phyloP scores from a whole-genome alignment of 208 protist species.

The Borovskyia barvae region DNA sequence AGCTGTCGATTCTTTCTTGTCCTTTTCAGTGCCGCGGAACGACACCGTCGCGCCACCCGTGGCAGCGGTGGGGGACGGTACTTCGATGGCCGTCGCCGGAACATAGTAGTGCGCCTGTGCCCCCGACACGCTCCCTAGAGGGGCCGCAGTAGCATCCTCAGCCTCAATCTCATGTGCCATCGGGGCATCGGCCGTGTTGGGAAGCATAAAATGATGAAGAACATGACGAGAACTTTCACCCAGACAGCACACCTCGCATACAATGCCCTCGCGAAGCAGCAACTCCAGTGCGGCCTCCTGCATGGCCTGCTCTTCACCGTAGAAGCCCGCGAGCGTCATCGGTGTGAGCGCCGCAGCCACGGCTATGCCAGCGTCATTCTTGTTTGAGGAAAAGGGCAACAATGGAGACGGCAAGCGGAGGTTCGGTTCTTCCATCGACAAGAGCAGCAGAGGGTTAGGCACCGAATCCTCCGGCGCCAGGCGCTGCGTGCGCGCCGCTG shows the following conservation, averaged over 20 bases:
- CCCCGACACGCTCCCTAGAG: neutral
- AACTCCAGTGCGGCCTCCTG: conserved; percentile 53
- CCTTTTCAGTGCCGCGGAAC: neutral
- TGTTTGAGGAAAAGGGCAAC: neutral
- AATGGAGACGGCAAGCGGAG: neutral
- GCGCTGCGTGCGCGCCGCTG: too few relatives aligned
- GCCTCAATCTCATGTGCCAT: conserved; percentile 12
- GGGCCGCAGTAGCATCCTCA: neutral
- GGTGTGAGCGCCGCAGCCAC: conserved; percentile 17
- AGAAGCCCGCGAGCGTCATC: conserved; percentile 50
- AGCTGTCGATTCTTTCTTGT: neutral
- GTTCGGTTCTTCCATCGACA: conserved; percentile 7
- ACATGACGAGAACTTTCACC: conserved; percentile 27
- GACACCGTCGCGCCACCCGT: neutral
- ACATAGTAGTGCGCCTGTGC: conserved; percentile 12
- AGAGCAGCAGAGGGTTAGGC: conserved; percentile 16
- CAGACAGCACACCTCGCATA: conserved; percentile 62
- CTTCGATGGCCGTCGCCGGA: neutral
- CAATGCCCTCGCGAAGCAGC: conserved; percentile 69
- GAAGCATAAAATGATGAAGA: conserved; percentile 27
- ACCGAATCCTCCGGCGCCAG: neutral
- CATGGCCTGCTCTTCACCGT: conserved; percentile 60
- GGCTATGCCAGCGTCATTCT: neutral
- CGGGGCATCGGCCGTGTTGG: conserved; percentile 19
- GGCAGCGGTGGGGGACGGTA: neutral